Conservation (phyloP, 1,139 yeast species). For the Blastobotrys petasosporus region DNA sequence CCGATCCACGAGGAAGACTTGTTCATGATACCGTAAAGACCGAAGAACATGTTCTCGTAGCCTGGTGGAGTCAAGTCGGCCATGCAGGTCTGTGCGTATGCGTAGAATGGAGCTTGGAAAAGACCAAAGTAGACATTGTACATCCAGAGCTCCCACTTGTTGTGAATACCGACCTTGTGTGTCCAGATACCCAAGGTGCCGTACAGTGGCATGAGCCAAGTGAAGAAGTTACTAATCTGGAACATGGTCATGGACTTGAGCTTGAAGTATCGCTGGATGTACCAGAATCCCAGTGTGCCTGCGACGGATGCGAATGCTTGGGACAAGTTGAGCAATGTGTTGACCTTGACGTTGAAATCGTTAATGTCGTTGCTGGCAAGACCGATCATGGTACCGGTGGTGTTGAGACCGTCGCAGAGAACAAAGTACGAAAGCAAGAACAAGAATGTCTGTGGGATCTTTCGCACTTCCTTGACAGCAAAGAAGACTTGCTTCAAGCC, state of each 20-base stretch:
- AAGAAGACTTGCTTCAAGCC: constrained; percentile 18
- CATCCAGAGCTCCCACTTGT: constrained; percentile 19
- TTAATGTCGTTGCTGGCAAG: constrained; percentile 16
- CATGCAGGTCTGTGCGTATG: constrained; percentile 19
- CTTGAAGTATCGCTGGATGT: constrained; percentile 16
- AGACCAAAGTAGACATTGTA: constrained; percentile 19
- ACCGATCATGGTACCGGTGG: constrained; percentile 13
- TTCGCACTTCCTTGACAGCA: constrained; percentile 15
- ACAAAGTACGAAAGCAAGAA: constrained; percentile 17
- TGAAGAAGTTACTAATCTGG: constrained; percentile 16
- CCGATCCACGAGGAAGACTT: constrained; percentile 21
- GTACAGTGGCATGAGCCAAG: constrained; percentile 17
- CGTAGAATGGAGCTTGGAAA: constrained; percentile 18
- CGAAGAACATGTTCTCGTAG: constrained; percentile 19
- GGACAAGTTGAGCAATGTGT: constrained; percentile 15
- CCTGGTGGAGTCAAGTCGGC: constrained; percentile 19
- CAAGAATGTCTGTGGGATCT: constrained; percentile 18
- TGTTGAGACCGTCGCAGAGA: constrained; percentile 16
- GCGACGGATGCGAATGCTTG: constrained; percentile 17
- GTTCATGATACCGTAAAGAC: constrained; percentile 19
- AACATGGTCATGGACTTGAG: constrained; percentile 18
- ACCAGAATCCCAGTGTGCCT: constrained; percentile 17
- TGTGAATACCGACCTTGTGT: constrained; percentile 17
- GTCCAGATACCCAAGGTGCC: constrained; percentile 21
- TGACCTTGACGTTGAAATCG: constrained; percentile 14